These are phyloP conservation scores for Fusarium palustre DNA, from an alignment of 2,329 filamentous ascomycete species.

Conservation along the genomic window DNA sequence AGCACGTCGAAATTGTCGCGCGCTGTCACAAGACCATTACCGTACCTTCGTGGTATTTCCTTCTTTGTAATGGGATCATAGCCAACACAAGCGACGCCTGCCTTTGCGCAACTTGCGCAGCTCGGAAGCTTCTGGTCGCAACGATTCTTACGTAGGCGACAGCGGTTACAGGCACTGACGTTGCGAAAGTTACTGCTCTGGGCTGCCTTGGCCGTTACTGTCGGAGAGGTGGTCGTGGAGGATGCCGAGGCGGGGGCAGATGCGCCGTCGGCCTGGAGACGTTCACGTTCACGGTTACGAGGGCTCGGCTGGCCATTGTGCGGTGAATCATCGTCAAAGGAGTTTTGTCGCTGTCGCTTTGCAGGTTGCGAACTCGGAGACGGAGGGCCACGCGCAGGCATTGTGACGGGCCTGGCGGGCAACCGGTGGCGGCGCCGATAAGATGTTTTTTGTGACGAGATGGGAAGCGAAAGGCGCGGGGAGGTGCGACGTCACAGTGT, in stretches of 20 bases:
- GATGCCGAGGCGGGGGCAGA: constrained; percentile 45
- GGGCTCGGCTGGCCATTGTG: constrained; percentile 48
- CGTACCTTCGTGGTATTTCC: constrained; percentile 91
- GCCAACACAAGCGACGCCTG: constrained; percentile 89
- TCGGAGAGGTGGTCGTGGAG: constrained; percentile 44
- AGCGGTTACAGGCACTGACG: constrained; percentile 95
- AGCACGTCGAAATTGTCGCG: constrained; percentile 15
- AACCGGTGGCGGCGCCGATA: constrained; percentile 40
- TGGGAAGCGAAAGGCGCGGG: constrained; percentile 10
- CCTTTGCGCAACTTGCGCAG: constrained; percentile 93
- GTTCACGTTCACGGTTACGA: constrained; percentile 42
- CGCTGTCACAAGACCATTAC: constrained; percentile 47
- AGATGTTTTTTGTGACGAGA: constrained; percentile 25
- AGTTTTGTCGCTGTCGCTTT: constrained; percentile 69
- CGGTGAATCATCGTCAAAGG: constrained; percentile 61
- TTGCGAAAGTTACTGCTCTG: constrained; percentile 80
- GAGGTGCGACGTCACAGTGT: constrained; percentile 11
- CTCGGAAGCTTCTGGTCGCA: constrained; percentile 94
- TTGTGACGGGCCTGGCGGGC: constrained; percentile 49
- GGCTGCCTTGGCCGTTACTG: constrained; percentile 57
- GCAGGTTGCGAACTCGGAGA: constrained; percentile 64
- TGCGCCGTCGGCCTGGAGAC: constrained; percentile 49
- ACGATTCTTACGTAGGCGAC: constrained; percentile 90
- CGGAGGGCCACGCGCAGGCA: constrained; percentile 62
- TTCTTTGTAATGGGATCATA: constrained; percentile 97